Evolutionary conservation across 257 asterid genomes (phyloP), one percentile per base, ranked within the genome.

Genomic region (Rehmannia glutinosa): DNA sequence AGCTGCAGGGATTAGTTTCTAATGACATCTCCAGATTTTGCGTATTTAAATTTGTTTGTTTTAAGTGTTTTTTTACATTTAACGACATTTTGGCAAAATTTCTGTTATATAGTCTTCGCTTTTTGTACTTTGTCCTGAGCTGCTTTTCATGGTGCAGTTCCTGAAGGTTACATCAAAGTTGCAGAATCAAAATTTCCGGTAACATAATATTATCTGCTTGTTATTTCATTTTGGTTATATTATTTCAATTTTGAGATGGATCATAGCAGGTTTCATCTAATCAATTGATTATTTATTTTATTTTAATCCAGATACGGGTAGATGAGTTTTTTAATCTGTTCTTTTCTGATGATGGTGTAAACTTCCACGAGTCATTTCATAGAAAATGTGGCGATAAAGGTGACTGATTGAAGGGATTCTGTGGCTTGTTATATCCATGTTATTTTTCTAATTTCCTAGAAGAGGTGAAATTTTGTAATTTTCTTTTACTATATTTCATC

Each of bases 371-470:
- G 75, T 76, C 79, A 38, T 94, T 86, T 81, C 97, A 87, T 73
- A 68, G 57, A 63, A 94, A 88, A 71, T 94, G 97, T 73, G 97
- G 97, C n/a, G 99, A 94, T 78, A 94, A 87, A 88, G 97, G 99
- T 88, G 78, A 73, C 17, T 69, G 78, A 8, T 49, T 67, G 58
- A 68, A 76, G 70, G 64, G 62, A 73, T 75, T 62, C 19, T 62
- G 25, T 77, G 42, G 60, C 70, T 56, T 72, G 53, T 54, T 36
- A 62, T 53, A 43, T 54, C 33, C 64, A 42, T 56, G 42, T 64
- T 62, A 38, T 35, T 39, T 43, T 62, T 20, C 39, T 24, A 25
- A 15, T 52, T 47, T 59, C 33, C 62, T 35, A 11, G 42, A 51
- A 42, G 57, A 25, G 51, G 64, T 76, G 66, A 47, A 55, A 2